Evolutionary conservation across 768 basidiomycete species (phyloP), one percentile per base, ranked within the genome.

Genomic region (Gymnopilus dilepis): DNA sequence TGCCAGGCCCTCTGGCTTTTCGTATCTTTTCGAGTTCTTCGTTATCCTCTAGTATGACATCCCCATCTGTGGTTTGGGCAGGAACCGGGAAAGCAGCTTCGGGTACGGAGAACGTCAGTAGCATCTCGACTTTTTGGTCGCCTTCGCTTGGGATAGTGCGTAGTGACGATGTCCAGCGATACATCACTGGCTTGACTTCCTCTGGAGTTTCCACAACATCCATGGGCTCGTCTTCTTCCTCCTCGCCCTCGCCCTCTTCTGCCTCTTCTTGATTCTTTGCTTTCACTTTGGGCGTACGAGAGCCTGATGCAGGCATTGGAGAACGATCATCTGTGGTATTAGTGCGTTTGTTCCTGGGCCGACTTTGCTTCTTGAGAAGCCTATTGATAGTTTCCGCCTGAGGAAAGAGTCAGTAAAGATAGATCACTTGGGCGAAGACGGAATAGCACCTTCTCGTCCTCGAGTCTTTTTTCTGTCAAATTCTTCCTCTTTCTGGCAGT

Each of bases 301-400:
- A 58, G 26, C 69, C 68, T 17, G 69, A 70, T 2, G 54, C 58
- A 21, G 69, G 70, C 63, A 73, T 67, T 21, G 71, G 77, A 4
- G 73, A 79, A 56, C 72, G 81, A 62, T 76, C 86, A 38, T 85
- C 84, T 0, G 78, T 78, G 1, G 81, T 83, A 15, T 81, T 80
- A n/a, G 78, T 82, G 11, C 87, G 84, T 65, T 85, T 89, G 52
- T 81, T 84, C 43, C 84, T 83, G 2, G 89, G 81, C 9, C 88
- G 84, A 17, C 88, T 87, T 70, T 92, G 92, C 73, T 94, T 95
- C 72, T 93, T 93, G 53, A 95, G 83, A 13, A 95, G 81, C 26
- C 94, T 88, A 67, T 94, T 94, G 72, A 95, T 95, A 0, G 94
- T 95, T 68, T 95, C 94, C 22, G 86, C 86, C 91, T 94, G 66